These are phyloP conservation scores for Venturia oleaginea DNA, from an alignment of 2,329 filamentous ascomycete genomes.

Conservation along the genomic window DNA sequence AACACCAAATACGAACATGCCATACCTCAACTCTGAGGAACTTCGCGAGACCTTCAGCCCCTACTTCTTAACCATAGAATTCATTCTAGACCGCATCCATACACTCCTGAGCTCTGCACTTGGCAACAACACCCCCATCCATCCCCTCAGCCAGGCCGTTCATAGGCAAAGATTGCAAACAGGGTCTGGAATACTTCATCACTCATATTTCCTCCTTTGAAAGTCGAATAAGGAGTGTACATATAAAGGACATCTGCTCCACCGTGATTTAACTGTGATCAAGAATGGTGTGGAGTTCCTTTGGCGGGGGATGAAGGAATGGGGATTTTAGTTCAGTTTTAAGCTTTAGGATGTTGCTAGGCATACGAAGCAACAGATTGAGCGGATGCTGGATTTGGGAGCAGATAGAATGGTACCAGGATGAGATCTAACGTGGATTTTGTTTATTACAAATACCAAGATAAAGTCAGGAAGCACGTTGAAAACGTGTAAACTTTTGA, in stretches of 20 bases:
- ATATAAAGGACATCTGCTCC: background rate
- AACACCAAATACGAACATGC: background rate
- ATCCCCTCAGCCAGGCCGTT: background rate
- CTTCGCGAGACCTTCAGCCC: background rate
- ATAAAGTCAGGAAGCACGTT: background rate
- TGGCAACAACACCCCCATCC: background rate
- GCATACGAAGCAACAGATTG: background rate
- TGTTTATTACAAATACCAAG: background rate
- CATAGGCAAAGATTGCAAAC: background rate
- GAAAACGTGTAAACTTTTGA: background rate
- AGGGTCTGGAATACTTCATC: background rate
- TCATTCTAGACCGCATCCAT: background rate
- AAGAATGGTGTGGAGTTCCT: background rate
- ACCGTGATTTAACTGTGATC: background rate
- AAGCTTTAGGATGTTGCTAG: background rate
- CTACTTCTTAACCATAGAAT: background rate
- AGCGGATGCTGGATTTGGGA: background rate
- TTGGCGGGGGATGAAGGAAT: background rate
- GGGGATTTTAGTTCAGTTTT: background rate
- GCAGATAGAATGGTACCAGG: too few species aligned
- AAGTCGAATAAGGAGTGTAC: background rate
- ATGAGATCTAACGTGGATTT: background rate
- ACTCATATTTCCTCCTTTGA: background rate
- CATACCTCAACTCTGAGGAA: background rate
- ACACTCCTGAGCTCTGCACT: background rate